Evolutionary conservation across 129 eudicot genomes (phyloP), one percentile per base, ranked within the genome.

Genomic region (Pulicaria dysenterica): DNA sequence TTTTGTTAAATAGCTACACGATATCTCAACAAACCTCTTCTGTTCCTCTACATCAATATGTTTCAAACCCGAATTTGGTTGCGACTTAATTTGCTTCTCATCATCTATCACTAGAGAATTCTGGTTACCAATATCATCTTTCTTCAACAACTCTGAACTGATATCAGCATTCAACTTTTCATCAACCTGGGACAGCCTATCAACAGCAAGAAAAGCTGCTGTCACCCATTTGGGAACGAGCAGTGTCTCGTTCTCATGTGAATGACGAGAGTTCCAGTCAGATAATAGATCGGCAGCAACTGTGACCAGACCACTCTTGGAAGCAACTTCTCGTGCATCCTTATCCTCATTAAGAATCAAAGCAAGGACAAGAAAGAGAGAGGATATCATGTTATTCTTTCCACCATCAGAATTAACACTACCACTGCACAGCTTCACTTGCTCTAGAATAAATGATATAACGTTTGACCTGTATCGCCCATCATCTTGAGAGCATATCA

Each of bases 201-300:
- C 98, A 71, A 94, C 69, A 47, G 95, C 89, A 78, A 94, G 85
- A 83, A 94, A 90, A 69, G 95, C 96, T 40, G 98, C 86, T 5
- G 98, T 86, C 68, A 90, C 96, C 98, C 98, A 94, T 67, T 85
- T 88, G 8, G 96, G 97, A 74, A 90, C 96, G 41, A 78, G 70
- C 53, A 79, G 49, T 64, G 73, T 49, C 50, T 80, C 91, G 12
- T 66, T 81, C 19, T 60, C 86, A 50, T 49, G 69, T 53, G 81
- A 44, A 17, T 54, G 61, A 48, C 58, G 61, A 48, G 84, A 75
- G 76, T 56, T 85, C 96, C 98, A 94, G 19, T 73, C 70, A 5
- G 84, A 81, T 49, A 94, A 77, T 44, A 94, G 80, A 78, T 94
- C 93, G 3, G 95, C 79, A 49, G 90, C 89, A 77, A 94, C 92